Base-by-base conservation (phyloP, 2,329 filamentous ascomycete species). In the Fusarium praegraminearum region DNA sequence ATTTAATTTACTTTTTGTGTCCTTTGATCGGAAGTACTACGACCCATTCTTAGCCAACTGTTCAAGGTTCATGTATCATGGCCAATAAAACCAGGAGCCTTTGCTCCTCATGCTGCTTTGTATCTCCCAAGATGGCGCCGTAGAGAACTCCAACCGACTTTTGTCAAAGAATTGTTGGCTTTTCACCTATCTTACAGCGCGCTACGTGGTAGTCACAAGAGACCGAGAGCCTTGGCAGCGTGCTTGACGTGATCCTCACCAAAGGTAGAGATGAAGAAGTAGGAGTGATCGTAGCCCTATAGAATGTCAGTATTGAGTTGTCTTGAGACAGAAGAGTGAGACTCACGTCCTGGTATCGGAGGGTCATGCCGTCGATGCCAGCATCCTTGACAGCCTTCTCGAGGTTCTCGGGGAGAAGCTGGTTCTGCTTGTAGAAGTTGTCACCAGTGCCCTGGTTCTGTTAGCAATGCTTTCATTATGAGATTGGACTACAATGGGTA, bases 181-280 rank as follows among this genome's bases (percentile, higher is more conserved):
- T 55, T 71, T 65, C 51, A 65, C 50, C 67, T n/a, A 32, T 68
- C 56, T 66, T 63, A 71, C 57, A 71, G 61, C 68, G 68, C 65
- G 10, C 68, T 66, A 30, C 68, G 69, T 54, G 70, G 64, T 71
- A 77, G 65, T 76, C 69, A 80, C 66, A 78, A 62, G 10, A 81
- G 74, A 22, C 78, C 79, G 58, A 98, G 83, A 78, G 93, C 90
- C 85, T 96, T 97, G 71, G 94, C 95, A 64, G 94, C 94, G 82
- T 97, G 93, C 75, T 93, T 90, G 72, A 98, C 87, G 81, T 99
- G 96, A 74, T 98, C 94, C 76, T 93, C 91, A 44, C 91, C 88
- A 79, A 99, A 99, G 18, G 89, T 90, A 36, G 94, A 91, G 85
- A 99, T 97, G 81, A 97, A 98, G 82, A 90, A 99, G 83, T 99